A percentile compares a stretch with the other conserved stretches of the same genome.
Conservation (phyloP, 2,329 filamentous ascomycete genomes). For the Diaporthe sp. region DNA sequence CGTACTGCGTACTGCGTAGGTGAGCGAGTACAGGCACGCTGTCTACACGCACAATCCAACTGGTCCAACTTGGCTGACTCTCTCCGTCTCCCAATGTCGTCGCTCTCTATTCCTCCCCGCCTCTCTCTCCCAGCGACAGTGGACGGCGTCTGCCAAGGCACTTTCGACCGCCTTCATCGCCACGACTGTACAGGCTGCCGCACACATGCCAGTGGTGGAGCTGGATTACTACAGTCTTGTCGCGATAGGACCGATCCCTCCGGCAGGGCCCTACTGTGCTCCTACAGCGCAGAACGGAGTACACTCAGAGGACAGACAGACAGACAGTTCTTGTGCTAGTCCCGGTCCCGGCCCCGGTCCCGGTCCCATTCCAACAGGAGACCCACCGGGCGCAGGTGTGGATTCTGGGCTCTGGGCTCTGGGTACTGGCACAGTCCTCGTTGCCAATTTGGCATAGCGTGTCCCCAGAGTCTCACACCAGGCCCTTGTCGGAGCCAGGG, state of each 20-base stretch:
- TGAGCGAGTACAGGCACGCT: not conserved
- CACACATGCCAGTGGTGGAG: not conserved
- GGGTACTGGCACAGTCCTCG: slow-evolving; percentile 18
- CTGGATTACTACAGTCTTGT: slow-evolving; percentile 11
- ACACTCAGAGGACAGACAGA: not conserved
- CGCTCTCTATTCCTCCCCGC: not conserved
- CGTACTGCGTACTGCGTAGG: not conserved
- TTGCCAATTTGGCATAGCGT: slow-evolving; percentile 34
- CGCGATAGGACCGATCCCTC: slow-evolving; percentile 10
- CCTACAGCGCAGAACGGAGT: not conserved
- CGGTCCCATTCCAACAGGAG: slow-evolving; percentile 6
- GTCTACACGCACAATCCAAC: not conserved
- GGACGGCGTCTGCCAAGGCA: slow-evolving; percentile 4
- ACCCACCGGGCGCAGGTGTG: slow-evolving; percentile 28
- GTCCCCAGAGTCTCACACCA: slow-evolving; percentile 33
- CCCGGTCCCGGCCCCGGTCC: slow-evolving; percentile 7
- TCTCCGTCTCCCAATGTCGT: not conserved
- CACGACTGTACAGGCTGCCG: not conserved
- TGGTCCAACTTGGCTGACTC: slow-evolving; percentile 4
- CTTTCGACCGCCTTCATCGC: not conserved
- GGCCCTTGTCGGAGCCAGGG: slow-evolving; percentile 36
- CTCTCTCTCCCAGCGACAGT: not conserved
- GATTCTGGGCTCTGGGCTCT: slow-evolving; percentile 16
- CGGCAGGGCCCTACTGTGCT: slow-evolving; percentile 6
- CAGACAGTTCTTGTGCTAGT: not conserved